Evolutionary conservation across 805 yeast genomes (phyloP), one percentile per base, ranked within the genome.

Genomic region (Suhomyces vadensis): DNA sequence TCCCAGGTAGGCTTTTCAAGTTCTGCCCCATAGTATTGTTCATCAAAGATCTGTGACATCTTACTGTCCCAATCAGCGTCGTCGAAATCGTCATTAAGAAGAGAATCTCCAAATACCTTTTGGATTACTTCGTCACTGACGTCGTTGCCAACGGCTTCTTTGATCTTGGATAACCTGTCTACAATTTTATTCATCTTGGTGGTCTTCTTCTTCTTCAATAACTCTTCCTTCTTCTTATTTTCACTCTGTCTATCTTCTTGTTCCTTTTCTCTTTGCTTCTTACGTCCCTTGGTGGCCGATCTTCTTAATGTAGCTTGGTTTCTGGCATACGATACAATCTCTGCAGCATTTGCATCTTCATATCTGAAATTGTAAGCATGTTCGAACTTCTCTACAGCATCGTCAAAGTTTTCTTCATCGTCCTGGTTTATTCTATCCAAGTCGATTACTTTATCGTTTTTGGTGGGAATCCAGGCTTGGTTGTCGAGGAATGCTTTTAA

Each of bases 261-360:
- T 63, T 82, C 80, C 60, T 75, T 78, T 35, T 87, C 88, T 71
- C 98, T 82, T 64, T 83, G 84, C 64, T 83, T 81, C 71, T 89
- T 89, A 55, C 99, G 80, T 9, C 85, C 64, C 53, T 83, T 80
- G 48, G 82, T 75, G 41, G 81, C 82, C 16, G 85, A 81, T 60
- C 99, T 77, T 69, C 99, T 83, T 59, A 90, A 75, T 0, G 98
- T 89, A 19, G 94, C 95, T 65, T 90, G 97, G 35, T 74, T 84
- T 78, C 99, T 89, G 2, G 98, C 97, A 70, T 92, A 94, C 13
- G 95, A 85, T 14, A 91, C 85, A 63, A 94, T 87, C 57, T 92
- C 97, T 0, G 92, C 88, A 5, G 96, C 78, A 52, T 82, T 81
- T 11, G 96, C 90, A 57, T 91, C 97, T 66, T 94, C 99, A 62